These are phyloP conservation scores for Nigrospora sphaerica DNA, from an alignment of 2,329 filamentous ascomycete species.

Conservation along the genomic window DNA sequence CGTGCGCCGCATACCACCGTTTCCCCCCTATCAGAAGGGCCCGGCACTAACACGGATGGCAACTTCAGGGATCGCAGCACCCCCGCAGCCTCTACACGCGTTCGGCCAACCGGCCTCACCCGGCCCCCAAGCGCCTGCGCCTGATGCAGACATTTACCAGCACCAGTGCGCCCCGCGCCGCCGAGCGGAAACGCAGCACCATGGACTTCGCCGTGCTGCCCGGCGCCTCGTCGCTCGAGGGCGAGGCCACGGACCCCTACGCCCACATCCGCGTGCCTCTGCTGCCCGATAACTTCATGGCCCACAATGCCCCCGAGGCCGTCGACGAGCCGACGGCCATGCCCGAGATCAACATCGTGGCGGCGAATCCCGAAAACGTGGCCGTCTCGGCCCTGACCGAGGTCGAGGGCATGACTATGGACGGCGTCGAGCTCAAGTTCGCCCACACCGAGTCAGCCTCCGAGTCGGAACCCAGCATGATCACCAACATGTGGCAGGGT, in stretches of 20 bases:
- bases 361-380: constrained; percentile 46
- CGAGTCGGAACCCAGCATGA: not conserved
- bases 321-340: constrained; percentile 30
- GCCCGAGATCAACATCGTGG: constrained; percentile 47
- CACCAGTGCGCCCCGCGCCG: constrained; percentile 27
- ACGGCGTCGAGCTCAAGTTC: constrained; percentile 49
- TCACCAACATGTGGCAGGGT: not conserved
- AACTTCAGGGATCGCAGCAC: constrained; percentile 10
- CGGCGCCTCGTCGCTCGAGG: constrained; percentile 25
- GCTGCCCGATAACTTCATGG: constrained; percentile 50
- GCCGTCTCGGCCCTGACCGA: constrained; percentile 46
- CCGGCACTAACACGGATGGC: constrained; percentile 14
- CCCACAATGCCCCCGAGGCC: constrained; percentile 34
- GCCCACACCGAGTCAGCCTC: constrained; percentile 23
- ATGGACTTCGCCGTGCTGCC: constrained; percentile 51
- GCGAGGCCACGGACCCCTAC: constrained; percentile 21
- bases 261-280: constrained; percentile 47
- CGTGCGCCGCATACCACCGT: not conserved
- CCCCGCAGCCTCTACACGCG: constrained; percentile 22
- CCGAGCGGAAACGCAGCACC: constrained; percentile 20
- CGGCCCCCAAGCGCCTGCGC: constrained; percentile 38
- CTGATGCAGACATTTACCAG: constrained; percentile 59
- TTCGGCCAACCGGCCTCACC: constrained; percentile 25
- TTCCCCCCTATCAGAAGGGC: not conserved
- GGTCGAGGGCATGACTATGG: constrained; percentile 50